Evolutionary conservation across 176 grass and related monocot species (phyloP), one percentile per base, ranked within the genome.

Genomic region (Hsuehochloa calcarea): DNA sequence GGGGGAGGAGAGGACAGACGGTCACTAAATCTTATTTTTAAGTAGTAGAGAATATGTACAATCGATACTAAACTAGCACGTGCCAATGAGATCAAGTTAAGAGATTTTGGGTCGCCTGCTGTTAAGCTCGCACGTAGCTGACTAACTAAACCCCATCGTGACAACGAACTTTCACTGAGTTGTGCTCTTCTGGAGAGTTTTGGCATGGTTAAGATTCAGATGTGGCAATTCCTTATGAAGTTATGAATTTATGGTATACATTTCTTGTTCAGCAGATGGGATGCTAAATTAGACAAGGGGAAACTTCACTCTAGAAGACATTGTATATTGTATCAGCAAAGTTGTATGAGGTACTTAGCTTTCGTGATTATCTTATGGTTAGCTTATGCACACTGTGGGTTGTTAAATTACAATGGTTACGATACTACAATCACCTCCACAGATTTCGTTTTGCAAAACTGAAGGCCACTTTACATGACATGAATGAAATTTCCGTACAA

Each of bases 391-490:
- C 23, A 0, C 23, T 61, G 13, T 26, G 58, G 10, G 23, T 13
- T 61, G 10, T 12, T 23, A 12, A 26, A 60, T 60, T 60, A 60
- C n/a, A 59, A 61, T 61, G 58, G 58, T 13, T 61, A 26, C 7
- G 11, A 12, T 11, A 61, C n/a, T 61, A 25, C 4, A 13, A 23
- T 51, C 63, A 52, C 3, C 44, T 15, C 1, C 29, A 38, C 29
- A 38, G 3, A 13, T 26, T 51, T 60, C 5, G 19, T 52, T 34
- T 47, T 15, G 37, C 60, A 74, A 72, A 40, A 55, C 1, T 19
- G 23, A 74, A 75, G 38, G 25, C 25, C 85, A 74, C 61, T 83
- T 78, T 59, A 58, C 39, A 49, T 79, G 71, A 56, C 41, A 29
- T 40, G 68, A 78, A 79, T 7, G 56, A 39, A 47, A 2, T 59